Evolutionary conservation across 2,329 filamentous ascomycete genomes (phyloP).

Genomic region (Tolypocladium capitatum): DNA sequence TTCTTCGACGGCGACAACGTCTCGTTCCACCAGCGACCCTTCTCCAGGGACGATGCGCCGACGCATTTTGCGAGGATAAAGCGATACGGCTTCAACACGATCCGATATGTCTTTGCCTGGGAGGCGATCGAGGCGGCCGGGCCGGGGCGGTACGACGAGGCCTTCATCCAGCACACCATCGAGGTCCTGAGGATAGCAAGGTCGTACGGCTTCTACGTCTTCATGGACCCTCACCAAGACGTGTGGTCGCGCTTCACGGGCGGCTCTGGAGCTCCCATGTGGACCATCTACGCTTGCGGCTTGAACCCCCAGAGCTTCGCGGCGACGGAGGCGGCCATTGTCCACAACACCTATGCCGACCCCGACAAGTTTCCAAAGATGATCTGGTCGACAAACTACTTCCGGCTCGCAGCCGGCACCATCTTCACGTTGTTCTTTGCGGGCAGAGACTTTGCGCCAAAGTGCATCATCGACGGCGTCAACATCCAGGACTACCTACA

Average conservation of each 20-base stretch:
- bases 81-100: conserved; percentile 88
- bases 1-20: conserved; percentile 93
- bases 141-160: conserved; percentile 84
- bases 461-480: conserved; percentile 83
- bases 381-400: conserved; percentile 99
- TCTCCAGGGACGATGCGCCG: conserved; percentile 69
- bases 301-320: conserved; percentile 77
- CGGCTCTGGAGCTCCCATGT: conserved; percentile 91
- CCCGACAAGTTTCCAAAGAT: conserved; percentile 88
- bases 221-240: conserved; percentile 98
- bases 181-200: conserved; percentile 72
- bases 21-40: conserved; percentile 77
- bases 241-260: conserved; percentile 95
- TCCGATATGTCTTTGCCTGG: conserved; percentile 96
- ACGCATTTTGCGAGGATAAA: conserved; percentile 75
- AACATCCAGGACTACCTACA: conserved; percentile 97
- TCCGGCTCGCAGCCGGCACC: conserved; percentile 69
- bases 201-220: conserved; percentile 85
- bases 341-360: conserved; percentile 85
- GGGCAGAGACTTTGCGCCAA: conserved; percentile 83
- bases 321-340: conserved; percentile 78
- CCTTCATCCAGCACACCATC: conserved; percentile 86
- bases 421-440: conserved; percentile 94
- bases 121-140: conserved; percentile 93
- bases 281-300: conserved; percentile 91